These are phyloP conservation scores for Jasminum sambac DNA, from an alignment of 257 asterid species.

Conservation along the genomic window DNA sequence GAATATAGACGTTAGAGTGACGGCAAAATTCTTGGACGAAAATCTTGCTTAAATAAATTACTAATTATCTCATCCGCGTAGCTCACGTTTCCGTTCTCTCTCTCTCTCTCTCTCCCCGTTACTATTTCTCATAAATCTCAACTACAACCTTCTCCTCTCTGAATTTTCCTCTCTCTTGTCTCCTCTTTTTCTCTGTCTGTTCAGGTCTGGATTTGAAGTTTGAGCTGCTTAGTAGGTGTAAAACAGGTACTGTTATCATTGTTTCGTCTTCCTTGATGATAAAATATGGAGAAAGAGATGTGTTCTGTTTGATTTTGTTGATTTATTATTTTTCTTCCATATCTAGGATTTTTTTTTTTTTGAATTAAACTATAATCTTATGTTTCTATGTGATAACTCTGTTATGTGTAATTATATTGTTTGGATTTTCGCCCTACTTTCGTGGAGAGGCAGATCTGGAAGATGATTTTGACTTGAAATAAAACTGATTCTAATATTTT, in stretches of 20 bases:
- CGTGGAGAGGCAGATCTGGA: constrained; percentile 1
- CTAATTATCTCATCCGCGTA: constrained; percentile 26
- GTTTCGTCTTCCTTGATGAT: background rate
- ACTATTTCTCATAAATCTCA: constrained; percentile 24
- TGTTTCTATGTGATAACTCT: background rate
- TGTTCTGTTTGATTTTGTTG: constrained; percentile 10
- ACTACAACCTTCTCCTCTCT: constrained; percentile 13
- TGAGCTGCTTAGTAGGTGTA: constrained; percentile 9
- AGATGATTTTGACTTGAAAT: constrained; percentile 28
- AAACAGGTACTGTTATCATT: constrained; percentile 24
- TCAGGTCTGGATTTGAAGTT: constrained; percentile 5
- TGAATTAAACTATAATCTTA: background rate
- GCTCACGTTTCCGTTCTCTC: constrained; percentile 36
- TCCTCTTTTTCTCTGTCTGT: background rate
- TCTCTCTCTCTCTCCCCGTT: constrained; percentile 27
- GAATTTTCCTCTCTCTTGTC: constrained; percentile 16
- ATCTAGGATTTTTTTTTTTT: background rate
- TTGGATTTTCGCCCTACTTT: too few species aligned
- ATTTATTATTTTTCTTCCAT: background rate
- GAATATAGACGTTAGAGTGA: constrained; percentile 53
- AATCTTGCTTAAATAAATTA: constrained; percentile 17
- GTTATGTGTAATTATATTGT: too few species aligned
- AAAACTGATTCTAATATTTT: background rate
- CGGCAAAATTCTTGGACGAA: constrained; percentile 42
- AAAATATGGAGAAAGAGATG: background rate